Base-by-base conservation (phyloP, 2,329 filamentous ascomycete genomes). In the Waltergamsia citrina region DNA sequence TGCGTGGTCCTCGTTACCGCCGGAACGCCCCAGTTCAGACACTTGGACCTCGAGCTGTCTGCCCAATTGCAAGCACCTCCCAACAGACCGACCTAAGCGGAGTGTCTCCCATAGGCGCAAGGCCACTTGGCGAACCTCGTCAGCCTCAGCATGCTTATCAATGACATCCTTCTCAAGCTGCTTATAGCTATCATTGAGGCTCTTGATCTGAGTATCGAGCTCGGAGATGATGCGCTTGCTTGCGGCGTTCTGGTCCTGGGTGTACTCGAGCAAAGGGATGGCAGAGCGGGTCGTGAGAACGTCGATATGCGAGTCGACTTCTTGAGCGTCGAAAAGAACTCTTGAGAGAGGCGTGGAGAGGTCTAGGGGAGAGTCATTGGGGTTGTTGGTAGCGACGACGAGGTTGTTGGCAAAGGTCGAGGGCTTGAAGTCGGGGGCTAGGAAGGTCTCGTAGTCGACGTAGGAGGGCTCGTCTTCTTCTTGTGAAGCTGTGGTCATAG, bases 301-400 rank as follows among this genome's bases (percentile, higher is more conserved):
- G 56, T 98, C 86, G 42, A 98, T 94, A 53, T 94, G 87, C 0
- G 88, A 94, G 60, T 96, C 90, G 44, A 98, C 82, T 59, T 96
- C 92, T 54, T 96, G 92, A 4, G 92, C 81, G 59, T 98, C 92
- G 60, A 98, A 98, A 6, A 96, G 77, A 5, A 95, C 88, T 35
- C 86, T 78, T 5, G 88, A 94, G 31, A 98, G 72, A 3, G 92
- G 90, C 12, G 92, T 96, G 6, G 87, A 90, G 37, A 98, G 81
- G 57, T 98, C 92, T 48, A 96, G 74, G 6, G 86, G 83, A 2
- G 81, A 81, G 60, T 96, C 92, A 45, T 81, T 85, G 38, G 86
- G 71, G 61, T 95, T 94, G 66, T 96, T 96, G 36, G 90, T 96
- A 25, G 80, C 72, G 37, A 88, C 77, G 32, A 96, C 84, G 38